Conservation (phyloP, 192 early-diverging fungal species). For the Kappamyces sp. region DNA sequence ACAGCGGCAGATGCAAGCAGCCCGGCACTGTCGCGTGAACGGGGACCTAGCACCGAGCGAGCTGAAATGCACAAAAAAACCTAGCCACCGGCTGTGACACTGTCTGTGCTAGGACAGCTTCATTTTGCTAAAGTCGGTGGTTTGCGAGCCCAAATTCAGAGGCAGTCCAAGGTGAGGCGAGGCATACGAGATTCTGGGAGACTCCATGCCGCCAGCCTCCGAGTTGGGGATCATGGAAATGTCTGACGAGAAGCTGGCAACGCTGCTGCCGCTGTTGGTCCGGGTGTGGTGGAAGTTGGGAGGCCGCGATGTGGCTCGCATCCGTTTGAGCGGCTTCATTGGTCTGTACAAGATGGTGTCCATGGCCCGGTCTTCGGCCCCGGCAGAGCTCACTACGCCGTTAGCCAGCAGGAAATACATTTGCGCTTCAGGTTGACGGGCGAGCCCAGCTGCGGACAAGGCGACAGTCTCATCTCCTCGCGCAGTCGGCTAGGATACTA, state of each 20-base stretch:
- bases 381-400: not conserved
- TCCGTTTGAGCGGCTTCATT: constrained; percentile 8
- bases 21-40: too few relatives aligned
- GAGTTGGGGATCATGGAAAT: constrained; percentile 6
- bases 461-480: constrained; percentile 13
- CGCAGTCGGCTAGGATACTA: constrained; percentile 11
- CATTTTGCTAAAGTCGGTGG: constrained; percentile 12
- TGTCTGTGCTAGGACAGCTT: constrained; percentile 1
- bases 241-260: constrained; percentile 3
- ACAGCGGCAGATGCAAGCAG: too few relatives aligned
- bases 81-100: too few relatives aligned
- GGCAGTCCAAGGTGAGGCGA: constrained; percentile 1
- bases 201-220: not conserved
- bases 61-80: too few relatives aligned
- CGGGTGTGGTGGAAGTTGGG: constrained; percentile 4
- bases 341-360: constrained; percentile 3
- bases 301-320: not conserved
- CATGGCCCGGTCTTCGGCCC: not conserved
- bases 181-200: not conserved
- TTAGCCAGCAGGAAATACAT: not conserved
- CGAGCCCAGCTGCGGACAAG: constrained; percentile 10
- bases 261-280: constrained; percentile 8
- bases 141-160: not conserved
- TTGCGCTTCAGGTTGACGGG: constrained; percentile 9
- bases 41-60: too few relatives aligned